These are phyloP conservation scores for Pythium phragmiticola DNA, from an alignment of 352 stramenopile species.

Conservation along the genomic window DNA sequence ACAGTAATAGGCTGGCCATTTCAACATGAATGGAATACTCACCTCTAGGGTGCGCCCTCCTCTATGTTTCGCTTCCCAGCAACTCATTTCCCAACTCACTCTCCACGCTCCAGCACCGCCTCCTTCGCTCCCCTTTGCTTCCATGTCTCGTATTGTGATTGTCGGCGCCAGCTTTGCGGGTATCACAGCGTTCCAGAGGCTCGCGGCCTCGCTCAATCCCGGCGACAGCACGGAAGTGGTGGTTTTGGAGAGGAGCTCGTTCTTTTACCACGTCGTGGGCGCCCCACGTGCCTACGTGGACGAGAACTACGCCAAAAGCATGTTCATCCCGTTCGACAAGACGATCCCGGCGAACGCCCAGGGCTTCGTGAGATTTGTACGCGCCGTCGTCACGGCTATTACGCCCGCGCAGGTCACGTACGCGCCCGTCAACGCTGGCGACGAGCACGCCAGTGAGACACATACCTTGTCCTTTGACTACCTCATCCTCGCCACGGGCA, in stretches of 20 bases:
- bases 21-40: no score
- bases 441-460: slow-evolving; percentile 9
- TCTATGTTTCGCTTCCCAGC: no score
- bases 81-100: no score
- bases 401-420: slow-evolving; percentile 22
- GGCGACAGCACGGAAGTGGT: slow-evolving; percentile 48
- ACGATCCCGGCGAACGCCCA: slow-evolving; percentile 32
- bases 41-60: no score
- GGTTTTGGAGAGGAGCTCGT: slow-evolving; percentile 55
- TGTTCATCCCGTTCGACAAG: slow-evolving; percentile 71
- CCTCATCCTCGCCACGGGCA: slow-evolving; percentile 31
- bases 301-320: slow-evolving; percentile 39
- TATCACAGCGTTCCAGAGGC: slow-evolving; percentile 36
- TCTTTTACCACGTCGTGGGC: slow-evolving; percentile 47
- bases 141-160: slow-evolving; percentile 45
- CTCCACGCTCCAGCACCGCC: no score
- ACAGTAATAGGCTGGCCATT: no score
- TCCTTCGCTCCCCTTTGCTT: no score
- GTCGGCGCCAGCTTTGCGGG: slow-evolving; percentile 55
- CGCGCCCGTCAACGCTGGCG: slow-evolving; percentile 18
- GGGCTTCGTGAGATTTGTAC: slow-evolving; percentile 19
- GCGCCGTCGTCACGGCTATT: slow-evolving; percentile 23
- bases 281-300: slow-evolving; percentile 54
- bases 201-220: slow-evolving; percentile 38
- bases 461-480: slow-evolving; percentile 29